Evolutionary conservation across 169 alveolate species (phyloP).

Genomic region (Amoebophrya sp.): DNA sequence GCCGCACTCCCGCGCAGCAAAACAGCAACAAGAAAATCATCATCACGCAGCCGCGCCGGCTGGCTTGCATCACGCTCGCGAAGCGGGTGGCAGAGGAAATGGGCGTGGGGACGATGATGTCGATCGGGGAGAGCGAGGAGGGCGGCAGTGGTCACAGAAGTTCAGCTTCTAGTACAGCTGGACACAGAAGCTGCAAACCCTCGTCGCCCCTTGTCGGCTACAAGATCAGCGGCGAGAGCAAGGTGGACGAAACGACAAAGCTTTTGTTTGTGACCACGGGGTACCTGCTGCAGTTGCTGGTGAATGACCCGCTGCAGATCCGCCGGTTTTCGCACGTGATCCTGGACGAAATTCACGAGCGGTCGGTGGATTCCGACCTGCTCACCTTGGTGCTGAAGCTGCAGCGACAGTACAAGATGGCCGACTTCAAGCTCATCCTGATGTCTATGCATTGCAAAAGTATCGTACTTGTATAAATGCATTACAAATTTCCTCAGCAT

Average conservation of each 20-base stretch:
- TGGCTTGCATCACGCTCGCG: conserved; percentile 51
- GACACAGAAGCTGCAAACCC: too few species aligned
- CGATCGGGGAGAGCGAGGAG: not conserved
- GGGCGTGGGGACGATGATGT: not conserved
- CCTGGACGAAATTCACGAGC: conserved; percentile 54
- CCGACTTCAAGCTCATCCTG: conserved; percentile 42
- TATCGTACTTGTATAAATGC: too few species aligned
- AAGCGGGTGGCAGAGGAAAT: conserved; percentile 48
- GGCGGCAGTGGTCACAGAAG: too few species aligned
- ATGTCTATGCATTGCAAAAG: too few species aligned
- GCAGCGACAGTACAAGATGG: conserved; percentile 25
- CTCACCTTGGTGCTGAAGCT: conserved; percentile 32
- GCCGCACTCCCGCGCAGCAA: not conserved
- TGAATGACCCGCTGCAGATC: conserved; percentile 33
- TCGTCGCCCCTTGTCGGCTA: conserved; percentile 51
- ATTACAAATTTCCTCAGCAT: too few species aligned
- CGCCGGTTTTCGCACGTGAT: conserved; percentile 40
- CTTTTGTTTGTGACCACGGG: conserved; percentile 53
- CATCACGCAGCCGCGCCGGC: conserved; percentile 54
- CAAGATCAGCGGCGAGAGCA: conserved; percentile 44
- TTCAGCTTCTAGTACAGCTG: too few species aligned
- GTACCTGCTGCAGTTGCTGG: conserved; percentile 48
- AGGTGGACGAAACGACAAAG: conserved; percentile 32
- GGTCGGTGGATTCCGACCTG: conserved; percentile 46
- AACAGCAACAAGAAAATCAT: not conserved